These are phyloP conservation scores for Hypholoma fasciculare DNA, from an alignment of 768 basidiomycete species.

Conservation along the genomic window DNA sequence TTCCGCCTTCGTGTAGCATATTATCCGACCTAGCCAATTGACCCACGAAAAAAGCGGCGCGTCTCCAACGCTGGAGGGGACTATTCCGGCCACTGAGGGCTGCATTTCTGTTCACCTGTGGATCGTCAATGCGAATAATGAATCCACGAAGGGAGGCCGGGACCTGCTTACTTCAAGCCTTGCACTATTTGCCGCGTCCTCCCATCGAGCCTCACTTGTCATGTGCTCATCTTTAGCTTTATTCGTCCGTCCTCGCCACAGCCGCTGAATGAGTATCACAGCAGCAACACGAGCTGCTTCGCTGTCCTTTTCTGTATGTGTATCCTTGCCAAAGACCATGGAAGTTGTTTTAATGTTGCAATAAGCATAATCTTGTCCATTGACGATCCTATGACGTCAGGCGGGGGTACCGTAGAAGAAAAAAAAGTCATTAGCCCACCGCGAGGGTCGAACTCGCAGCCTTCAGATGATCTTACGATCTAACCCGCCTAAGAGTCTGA, in stretches of 20 bases:
- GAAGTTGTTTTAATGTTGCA: not conserved
- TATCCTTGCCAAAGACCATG: constrained; percentile 5
- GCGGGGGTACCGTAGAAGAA: constrained; percentile 58
- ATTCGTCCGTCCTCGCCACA: constrained; percentile 35
- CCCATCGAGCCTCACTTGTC: constrained; percentile 31
- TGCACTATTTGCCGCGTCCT: constrained; percentile 38
- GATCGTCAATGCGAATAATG: not conserved
- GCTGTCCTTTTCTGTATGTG: constrained; percentile 5
- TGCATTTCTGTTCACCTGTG: constrained; percentile 39
- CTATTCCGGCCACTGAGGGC: constrained; percentile 48
- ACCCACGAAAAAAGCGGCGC: constrained; percentile 41
- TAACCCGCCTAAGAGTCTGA: constrained; percentile 34
- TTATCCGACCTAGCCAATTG: constrained; percentile 44
- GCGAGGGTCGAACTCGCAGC: constrained; percentile 86
- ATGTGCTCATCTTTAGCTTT: constrained; percentile 26
- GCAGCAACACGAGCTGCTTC: constrained; percentile 27
- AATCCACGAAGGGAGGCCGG: too few relatives aligned
- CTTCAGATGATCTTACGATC: constrained; percentile 55
- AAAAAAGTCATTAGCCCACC: constrained; percentile 54
- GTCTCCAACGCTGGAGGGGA: constrained; percentile 45
- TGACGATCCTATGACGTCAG: constrained; percentile 17
- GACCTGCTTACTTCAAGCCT: constrained; percentile 31
- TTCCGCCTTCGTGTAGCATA: constrained; percentile 30
- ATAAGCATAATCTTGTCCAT: not conserved
- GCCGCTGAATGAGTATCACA: constrained; percentile 36